Base-by-base conservation (phyloP, 2,329 filamentous ascomycete genomes). In the Colletotrichum sp. region DNA sequence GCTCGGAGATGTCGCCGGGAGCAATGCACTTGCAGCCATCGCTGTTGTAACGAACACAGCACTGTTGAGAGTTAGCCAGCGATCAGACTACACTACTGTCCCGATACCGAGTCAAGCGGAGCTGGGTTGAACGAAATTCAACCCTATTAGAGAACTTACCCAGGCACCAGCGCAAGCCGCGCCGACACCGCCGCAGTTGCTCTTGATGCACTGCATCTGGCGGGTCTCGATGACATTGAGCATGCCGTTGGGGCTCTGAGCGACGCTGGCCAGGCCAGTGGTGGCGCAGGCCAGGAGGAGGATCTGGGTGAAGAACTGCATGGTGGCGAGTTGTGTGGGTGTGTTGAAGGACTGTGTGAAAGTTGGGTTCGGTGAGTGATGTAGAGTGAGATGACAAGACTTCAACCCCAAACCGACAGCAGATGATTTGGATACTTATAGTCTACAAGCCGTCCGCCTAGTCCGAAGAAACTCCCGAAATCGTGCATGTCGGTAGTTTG, bases 391-490 rank as follows among this genome's bases (percentile, higher is more conserved):
- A 21, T 13, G 2, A 13, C n/a, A 21, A 24, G 44, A 21, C 0
- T 52, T 21, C 15, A 39, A 0, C 16, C 3, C 0, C 4, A 0
- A 18, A 39, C 0, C 10, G 10, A 52, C n/a, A 8, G n/a, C 12
- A 13, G n/a, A 52, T 1, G 6, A 21, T 21, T 52, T 21, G 6
- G 3, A 52, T 52, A 21, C n/a, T 52, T 52, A 52, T 52, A 52
- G 44, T 52, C 44, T 21, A 24, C 12, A 21, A 13, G 3, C 3
- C 2, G n/a, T 24, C 3, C n/a, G n/a, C 44, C 4, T 4, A 21
- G 2, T 52, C 44, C 44, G 44, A 21, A 52, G 44, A 52, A 52
- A 52, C 44, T 13, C n/a, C 44, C n/a, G n/a, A 13, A 21, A 21
- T 52, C n/a, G 44, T 52, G n/a, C n/a, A 21, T 52, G 44, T 8